Base-by-base conservation (phyloP, 495 filamentous ascomycete genomes). In the Aspergillus ellipticus region DNA sequence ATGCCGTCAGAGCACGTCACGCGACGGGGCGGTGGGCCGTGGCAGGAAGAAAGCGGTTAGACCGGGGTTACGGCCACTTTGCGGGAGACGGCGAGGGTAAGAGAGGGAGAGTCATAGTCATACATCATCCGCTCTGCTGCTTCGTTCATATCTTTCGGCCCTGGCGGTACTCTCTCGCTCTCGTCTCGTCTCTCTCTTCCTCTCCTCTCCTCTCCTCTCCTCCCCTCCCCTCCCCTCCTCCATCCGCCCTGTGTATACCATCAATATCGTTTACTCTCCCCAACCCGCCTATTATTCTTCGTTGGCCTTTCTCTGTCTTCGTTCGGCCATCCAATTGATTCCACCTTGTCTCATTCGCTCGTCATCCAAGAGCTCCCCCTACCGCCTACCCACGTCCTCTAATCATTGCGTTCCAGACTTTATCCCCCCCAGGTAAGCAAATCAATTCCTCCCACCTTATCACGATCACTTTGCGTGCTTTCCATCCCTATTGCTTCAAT, bases 1-100 rank as follows among this genome's bases (percentile, higher is more conserved):
- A 65, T 69, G 66, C 61, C 64, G 73, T 71, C 73, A 70, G 65
- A 69, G 65, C 55, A 68, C 70, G 73, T 75, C 71, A 75, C 71
- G 70, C 63, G 67, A 62, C 51, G 58, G 62, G 56, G 63, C 62
- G 57, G 71, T 74, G 68, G 71, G 69, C 64, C 69, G 55, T 69
- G 73, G 73, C 70, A 74, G 71, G 63, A 74, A 69, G 60, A 64
- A 63, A 62, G 62, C 53, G 65, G 59, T 64, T 67, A 57, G 57
- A 15, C 54, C 29, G 57, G 52, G 9, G 43, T 56, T 62, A 62
- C 58, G 59, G 57, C 59, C 59, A 66, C 59, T 37, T 46, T 49
- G 21, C 49, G 46, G 35, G 16, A 53, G 22, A 22, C 42, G n/a
- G n/a, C n/a, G n/a, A n/a, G n/a, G n/a, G n/a, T n/a, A n/a, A n/a